Percentiles rank a stretch among this genome's conserved stretches.
Conservation (phyloP, 2,329 filamentous ascomycete genomes). For the Aureobasidium zeae region DNA sequence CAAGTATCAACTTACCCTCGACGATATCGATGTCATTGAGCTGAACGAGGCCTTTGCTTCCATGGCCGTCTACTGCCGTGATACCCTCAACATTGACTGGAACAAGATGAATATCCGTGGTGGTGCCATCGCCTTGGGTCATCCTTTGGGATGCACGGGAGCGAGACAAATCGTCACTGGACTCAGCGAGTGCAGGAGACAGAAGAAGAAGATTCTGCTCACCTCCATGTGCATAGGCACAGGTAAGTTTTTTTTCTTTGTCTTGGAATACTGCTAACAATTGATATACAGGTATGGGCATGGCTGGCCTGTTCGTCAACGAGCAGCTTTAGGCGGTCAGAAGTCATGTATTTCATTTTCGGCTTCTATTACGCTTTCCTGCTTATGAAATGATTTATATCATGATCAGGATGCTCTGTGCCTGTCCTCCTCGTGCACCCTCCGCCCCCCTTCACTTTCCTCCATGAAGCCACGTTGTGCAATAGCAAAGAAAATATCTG, state of each 20-base stretch:
- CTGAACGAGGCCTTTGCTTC: conserved; percentile 97
- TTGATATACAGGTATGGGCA: conserved; percentile 59
- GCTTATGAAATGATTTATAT: too few relatives aligned
- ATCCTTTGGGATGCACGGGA: conserved; percentile 72
- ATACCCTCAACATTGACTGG: conserved; percentile 56
- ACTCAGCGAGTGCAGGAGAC: conserved; percentile 70
- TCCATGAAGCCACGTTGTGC: too few relatives aligned
- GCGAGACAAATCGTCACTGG: conserved; percentile 80
- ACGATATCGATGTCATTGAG: conserved; percentile 84
- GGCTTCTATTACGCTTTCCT: too few relatives aligned
- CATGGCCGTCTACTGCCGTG: conserved; percentile 85
- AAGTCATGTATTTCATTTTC: too few relatives aligned
- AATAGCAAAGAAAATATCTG: too few relatives aligned
- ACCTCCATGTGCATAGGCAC: conserved; percentile 81
- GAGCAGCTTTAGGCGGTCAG: conserved; percentile 47
- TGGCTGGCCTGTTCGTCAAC: conserved; percentile 58
- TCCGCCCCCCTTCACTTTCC: too few relatives aligned
- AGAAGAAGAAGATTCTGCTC: conserved; percentile 81
- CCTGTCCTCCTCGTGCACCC: too few relatives aligned
- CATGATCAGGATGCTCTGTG: too few relatives aligned
- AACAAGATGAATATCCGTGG: conserved; percentile 73
- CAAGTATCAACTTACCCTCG: conserved; percentile 66
- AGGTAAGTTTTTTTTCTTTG: too few relatives aligned
- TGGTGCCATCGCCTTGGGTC: conserved; percentile 73
- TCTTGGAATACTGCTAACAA: too few relatives aligned